Evolutionary conservation across 2,329 filamentous ascomycete genomes (phyloP), one percentile per base, ranked within the genome.

Genomic region (Emergomyces orientalis): DNA sequence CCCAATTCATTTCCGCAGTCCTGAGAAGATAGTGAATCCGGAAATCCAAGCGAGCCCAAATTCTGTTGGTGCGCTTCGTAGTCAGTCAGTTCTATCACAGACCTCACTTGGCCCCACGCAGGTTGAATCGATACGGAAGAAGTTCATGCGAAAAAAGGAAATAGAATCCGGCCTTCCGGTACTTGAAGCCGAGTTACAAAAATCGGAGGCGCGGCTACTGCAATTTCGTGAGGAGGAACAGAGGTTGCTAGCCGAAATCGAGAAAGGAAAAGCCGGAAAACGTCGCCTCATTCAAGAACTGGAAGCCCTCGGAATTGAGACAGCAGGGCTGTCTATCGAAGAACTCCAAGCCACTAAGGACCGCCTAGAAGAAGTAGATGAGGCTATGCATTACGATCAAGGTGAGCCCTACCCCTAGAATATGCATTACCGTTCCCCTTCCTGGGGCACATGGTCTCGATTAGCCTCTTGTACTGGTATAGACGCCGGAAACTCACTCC

Each of bases 101-200:
- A 66, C 67, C n/a, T 67, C 68, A 5, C 63, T 70, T 61, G 66
- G 71, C 22, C 54, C 64, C 37, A 51, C 57, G 5, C 67, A 67
- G 54, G 63, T 74, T 30, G 72, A 75, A 58, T 68, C 67, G 30
- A 68, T 77, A 62, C 73, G 73, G 39, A 69, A 71, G 56, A 79
- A 75, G 62, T 69, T 75, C 49, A 68, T 76, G 27, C 75, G 79
- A 32, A 78, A 79, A 65, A 75, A 76, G 63, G 78, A 81, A 49
- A 78, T 82, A n/a, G 75, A 81, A 66, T 76, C 77, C 27, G 77
- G 75, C 13, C 70, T 82, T 56, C 77, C 80, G 49, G 72, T 73
- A 17, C 67, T 80, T 32, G 77, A 82, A 58, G 76, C 76, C 32
- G 79, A 80, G 63, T 73, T 82, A 43, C 62, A 66, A 14, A 75